Base-by-base conservation (phyloP, 2,329 filamentous ascomycete species). In the Venturia carpophila region DNA sequence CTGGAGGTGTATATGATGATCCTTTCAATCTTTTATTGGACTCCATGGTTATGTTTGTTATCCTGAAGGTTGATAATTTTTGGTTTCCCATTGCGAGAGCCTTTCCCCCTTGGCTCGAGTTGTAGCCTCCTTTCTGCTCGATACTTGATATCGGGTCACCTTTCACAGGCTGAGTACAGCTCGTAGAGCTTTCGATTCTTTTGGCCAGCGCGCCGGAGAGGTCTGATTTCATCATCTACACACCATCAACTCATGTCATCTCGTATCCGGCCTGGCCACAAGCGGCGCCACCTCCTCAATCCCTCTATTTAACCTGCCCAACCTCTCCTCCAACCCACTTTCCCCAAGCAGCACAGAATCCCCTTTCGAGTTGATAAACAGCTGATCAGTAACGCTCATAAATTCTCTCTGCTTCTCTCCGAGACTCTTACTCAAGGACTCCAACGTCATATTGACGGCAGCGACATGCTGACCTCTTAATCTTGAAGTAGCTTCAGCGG, bases 261-360 rank as follows among this genome's bases (percentile, higher is more conserved):
- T 10, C n/a, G 27, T n/a, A 49, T 63, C 61, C n/a, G 41, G 43
- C 43, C 24, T 49, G 30, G 61, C 61, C n/a, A 64, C 21, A 27
- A 41, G 24, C 5, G 52, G 30, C 52, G 64, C 64, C 37, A 65
- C n/a, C 42, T 65, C 55, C 19, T 60, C 64, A 19, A 65, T 42
- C 7, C 64, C 60, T 15, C 60, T 47, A 27, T 58, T 41, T 24
- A 65, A 45, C 15, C 45, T 56, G 5, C 34, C 24, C 19, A 65
- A 27, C 42, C 60, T 52, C n/a, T 37, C 41, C 15, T 62, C 64
- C 24, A 65, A 52, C 34, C 6, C 41, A 34, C 43, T 17, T 5
- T 65, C 64, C 24, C 30, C 60, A 37, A 65, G 58, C 13, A 3
- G 1, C 19, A 65, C 34, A 27, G 52, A 30, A 52, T 21, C n/a